Evolutionary conservation across 2,329 filamentous ascomycete species (phyloP).

Genomic region (Aphanocladium album): DNA sequence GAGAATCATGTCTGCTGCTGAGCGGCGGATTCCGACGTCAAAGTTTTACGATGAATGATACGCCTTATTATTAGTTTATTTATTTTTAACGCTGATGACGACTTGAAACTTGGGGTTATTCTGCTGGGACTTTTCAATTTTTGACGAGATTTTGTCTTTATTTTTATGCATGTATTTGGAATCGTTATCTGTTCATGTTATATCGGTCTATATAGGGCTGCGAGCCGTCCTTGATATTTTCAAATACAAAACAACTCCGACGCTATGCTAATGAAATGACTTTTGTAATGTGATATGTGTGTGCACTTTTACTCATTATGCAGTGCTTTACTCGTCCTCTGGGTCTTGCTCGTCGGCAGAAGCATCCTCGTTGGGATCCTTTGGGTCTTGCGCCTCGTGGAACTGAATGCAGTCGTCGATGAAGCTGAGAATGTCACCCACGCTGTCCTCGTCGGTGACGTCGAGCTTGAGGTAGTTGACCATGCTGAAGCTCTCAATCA

Average conservation of each 20-base stretch:
- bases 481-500: slow-evolving; percentile 98
- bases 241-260: slow-evolving; percentile 31
- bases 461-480: slow-evolving; percentile 91
- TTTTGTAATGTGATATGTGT: background rate
- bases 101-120: background rate
- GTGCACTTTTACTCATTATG: too few species aligned
- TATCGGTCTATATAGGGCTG: slow-evolving; percentile 1
- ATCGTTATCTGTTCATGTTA: slow-evolving; percentile 5
- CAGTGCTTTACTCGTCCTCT: slow-evolving; percentile 19
- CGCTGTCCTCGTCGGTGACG: slow-evolving; percentile 85
- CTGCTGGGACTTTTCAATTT: background rate
- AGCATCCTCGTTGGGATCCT: slow-evolving; percentile 65
- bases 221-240: slow-evolving; percentile 3
- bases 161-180: background rate
- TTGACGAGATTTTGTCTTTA: background rate
- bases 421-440: slow-evolving; percentile 77
- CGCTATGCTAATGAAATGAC: slow-evolving; percentile 34
- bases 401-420: slow-evolving; percentile 93
- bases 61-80: background rate
- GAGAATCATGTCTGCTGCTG: background rate
- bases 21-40: background rate
- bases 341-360: slow-evolving; percentile 38
- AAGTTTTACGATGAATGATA: slow-evolving; percentile 6
- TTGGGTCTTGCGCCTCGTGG: slow-evolving; percentile 88
- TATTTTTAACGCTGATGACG: background rate